Evolutionary conservation across 1,284 basidiomycete genomes (phyloP).

Genomic region (Ganoderma sinense): DNA sequence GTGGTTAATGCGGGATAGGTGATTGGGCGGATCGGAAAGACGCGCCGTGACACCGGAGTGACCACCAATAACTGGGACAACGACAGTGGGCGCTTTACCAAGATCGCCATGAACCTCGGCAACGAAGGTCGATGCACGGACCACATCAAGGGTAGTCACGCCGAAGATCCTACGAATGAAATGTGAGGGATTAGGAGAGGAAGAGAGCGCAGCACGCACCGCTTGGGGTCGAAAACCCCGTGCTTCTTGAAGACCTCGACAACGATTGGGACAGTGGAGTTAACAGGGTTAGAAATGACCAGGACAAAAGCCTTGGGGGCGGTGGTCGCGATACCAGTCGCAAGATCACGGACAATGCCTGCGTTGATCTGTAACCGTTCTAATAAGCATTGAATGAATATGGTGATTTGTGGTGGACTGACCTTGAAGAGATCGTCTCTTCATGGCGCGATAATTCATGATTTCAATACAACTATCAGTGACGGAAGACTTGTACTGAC

Average conservation of each 20-base stretch:
- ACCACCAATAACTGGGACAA: slow-evolving; percentile 93
- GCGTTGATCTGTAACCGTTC: slow-evolving; percentile 85
- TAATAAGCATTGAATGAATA: slow-evolving; percentile 11
- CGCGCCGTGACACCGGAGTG: slow-evolving; percentile 93
- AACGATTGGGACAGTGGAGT: slow-evolving; percentile 98
- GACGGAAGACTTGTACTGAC: slow-evolving; percentile 47
- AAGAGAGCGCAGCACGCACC: slow-evolving; percentile 50
- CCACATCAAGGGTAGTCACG: slow-evolving; percentile 98
- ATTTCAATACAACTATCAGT: background rate
- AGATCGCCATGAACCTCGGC: slow-evolving; percentile 79
- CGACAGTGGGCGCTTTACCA: slow-evolving; percentile 70
- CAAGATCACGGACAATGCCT: slow-evolving; percentile 94
- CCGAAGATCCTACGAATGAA: slow-evolving; percentile 82
- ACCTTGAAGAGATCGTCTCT: slow-evolving; percentile 96
- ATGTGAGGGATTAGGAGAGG: slow-evolving; percentile 28
- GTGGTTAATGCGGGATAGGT: slow-evolving; percentile 7
- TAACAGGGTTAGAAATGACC: slow-evolving; percentile 97
- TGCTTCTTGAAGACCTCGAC: slow-evolving; percentile 95
- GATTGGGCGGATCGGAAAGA: slow-evolving; percentile 23
- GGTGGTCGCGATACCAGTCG: slow-evolving; percentile 84
- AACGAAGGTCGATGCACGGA: slow-evolving; percentile 96
- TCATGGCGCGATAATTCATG: slow-evolving; percentile 32
- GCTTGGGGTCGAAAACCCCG: slow-evolving; percentile 91
- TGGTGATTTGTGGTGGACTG: background rate
- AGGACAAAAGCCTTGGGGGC: slow-evolving; percentile 94